A percentile compares a stretch with the other conserved stretches of the same genome.
Evolutionary conservation across 441 rosid species (phyloP).

Genomic region (Gossypium gossypioides): DNA sequence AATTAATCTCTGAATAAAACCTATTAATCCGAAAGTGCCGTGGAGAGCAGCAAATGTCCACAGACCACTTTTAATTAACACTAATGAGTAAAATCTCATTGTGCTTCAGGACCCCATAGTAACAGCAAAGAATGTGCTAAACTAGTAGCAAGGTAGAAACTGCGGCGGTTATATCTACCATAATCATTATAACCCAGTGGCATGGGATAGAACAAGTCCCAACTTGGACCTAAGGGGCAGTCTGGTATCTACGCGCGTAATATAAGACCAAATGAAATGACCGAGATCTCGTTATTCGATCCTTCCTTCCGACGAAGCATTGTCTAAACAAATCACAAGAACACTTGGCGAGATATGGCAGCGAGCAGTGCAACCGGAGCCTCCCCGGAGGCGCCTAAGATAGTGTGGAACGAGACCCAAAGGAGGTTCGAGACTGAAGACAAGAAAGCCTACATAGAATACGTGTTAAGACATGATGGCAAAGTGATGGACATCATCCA

Average conservation of each 20-base stretch:
- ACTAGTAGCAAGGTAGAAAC: too few species aligned
- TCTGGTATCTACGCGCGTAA: not conserved
- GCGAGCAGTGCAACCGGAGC: slow-evolving; percentile 9
- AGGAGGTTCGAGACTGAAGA: slow-evolving; percentile 69
- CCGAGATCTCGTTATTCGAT: not conserved
- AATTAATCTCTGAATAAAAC: not conserved
- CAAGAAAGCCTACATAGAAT: slow-evolving; percentile 53
- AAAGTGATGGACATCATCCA: slow-evolving; percentile 59
- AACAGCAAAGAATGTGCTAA: too few species aligned
- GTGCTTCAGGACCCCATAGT: too few species aligned
- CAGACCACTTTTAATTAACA: too few species aligned
- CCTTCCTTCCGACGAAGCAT: not conserved
- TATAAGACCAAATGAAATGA: not conserved
- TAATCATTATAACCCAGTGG: too few species aligned
- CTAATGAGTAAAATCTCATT: too few species aligned
- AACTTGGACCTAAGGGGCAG: not conserved
- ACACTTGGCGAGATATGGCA: slow-evolving; percentile 11
- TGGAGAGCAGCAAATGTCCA: too few species aligned
- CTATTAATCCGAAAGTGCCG: too few species aligned
- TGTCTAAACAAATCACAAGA: not conserved
- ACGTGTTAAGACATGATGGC: slow-evolving; percentile 39
- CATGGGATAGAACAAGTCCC: not conserved
- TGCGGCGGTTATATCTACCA: too few species aligned
- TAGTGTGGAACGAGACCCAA: slow-evolving; percentile 45
- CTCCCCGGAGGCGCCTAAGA: slow-evolving; percentile 29